phyloP scores from a whole-genome alignment of 352 stramenopile genomes.

The Phytopythium aichiense region DNA sequence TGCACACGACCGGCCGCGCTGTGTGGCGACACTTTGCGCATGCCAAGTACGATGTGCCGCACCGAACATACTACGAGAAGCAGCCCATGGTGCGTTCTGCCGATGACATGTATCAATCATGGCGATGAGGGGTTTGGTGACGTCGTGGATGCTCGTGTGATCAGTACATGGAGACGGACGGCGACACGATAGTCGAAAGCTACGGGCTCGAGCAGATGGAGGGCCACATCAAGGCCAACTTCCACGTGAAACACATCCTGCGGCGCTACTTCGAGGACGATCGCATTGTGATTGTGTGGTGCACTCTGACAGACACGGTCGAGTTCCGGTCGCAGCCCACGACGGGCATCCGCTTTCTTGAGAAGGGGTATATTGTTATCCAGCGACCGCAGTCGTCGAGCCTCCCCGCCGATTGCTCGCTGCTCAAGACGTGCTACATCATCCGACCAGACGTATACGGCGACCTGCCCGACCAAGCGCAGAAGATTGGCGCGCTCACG shows the following conservation, averaged over 20 bases:
- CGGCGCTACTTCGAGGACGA: slow-evolving; percentile 26
- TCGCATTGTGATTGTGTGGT: slow-evolving; percentile 36
- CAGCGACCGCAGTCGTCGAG: slow-evolving; percentile 11
- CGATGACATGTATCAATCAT: background rate
- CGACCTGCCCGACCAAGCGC: slow-evolving; percentile 22
- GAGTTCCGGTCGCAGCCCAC: slow-evolving; percentile 31
- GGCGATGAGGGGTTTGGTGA: background rate
- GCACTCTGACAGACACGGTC: slow-evolving; percentile 29
- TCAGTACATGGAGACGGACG: slow-evolving; percentile 26
- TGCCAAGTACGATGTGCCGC: slow-evolving; percentile 30
- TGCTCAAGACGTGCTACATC: slow-evolving; percentile 39
- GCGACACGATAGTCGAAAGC: slow-evolving; percentile 28
- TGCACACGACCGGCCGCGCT: slow-evolving; percentile 24
- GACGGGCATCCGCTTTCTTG: slow-evolving; percentile 30
- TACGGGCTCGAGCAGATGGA: slow-evolving; percentile 29
- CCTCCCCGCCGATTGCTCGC: slow-evolving; percentile 20
- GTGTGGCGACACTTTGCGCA: slow-evolving; percentile 35
- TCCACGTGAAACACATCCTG: slow-evolving; percentile 31
- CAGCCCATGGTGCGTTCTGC: slow-evolving; percentile 13
- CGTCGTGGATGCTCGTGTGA: background rate
- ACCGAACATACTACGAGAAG: slow-evolving; percentile 31
- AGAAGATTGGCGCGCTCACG: slow-evolving; percentile 38
- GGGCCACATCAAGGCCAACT: slow-evolving; percentile 29
- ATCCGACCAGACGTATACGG: slow-evolving; percentile 30
- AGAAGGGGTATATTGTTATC: slow-evolving; percentile 40